Conservation (phyloP, 352 stramenopile genomes). For the Phytophthora kernoviae region DNA sequence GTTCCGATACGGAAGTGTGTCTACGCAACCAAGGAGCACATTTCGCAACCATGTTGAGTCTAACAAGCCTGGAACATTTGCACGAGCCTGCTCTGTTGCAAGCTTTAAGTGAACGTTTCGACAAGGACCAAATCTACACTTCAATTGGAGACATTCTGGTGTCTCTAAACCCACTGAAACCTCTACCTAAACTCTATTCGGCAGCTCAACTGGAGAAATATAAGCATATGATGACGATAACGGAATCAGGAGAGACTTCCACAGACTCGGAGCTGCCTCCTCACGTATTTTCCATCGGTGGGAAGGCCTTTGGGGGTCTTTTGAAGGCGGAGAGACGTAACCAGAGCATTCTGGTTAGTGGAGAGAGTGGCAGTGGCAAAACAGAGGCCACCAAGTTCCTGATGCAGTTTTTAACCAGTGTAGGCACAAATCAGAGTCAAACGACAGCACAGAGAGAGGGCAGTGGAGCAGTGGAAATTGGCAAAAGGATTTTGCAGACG, state of each 20-base stretch:
- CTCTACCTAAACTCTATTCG: slow-evolving; percentile 66
- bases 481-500: slow-evolving; percentile 92
- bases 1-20: slow-evolving; percentile 50
- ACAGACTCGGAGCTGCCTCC: slow-evolving; percentile 46
- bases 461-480: slow-evolving; percentile 77
- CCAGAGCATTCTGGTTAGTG: slow-evolving; percentile 94
- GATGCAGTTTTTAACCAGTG: slow-evolving; percentile 95
- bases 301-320: slow-evolving; percentile 82
- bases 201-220: slow-evolving; percentile 66
- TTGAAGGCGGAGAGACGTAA: slow-evolving; percentile 64
- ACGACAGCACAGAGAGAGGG: slow-evolving; percentile 16
- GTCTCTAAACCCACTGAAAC: slow-evolving; percentile 84
- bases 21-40: slow-evolving; percentile 70
- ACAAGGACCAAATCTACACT: slow-evolving; percentile 84
- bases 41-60: slow-evolving; percentile 59
- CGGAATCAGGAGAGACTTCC: slow-evolving; percentile 20
- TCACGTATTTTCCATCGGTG: slow-evolving; percentile 92
- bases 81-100: slow-evolving; percentile 86
- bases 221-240: slow-evolving; percentile 53
- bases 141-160: slow-evolving; percentile 88
- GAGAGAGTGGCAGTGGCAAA: slow-evolving; percentile 94
- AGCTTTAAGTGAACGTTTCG: slow-evolving; percentile 78
- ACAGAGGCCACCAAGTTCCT: slow-evolving; percentile 97
- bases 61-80: slow-evolving; percentile 83
- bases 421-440: slow-evolving; percentile 54